A percentile compares a stretch with the other conserved stretches of the same genome.
Evolutionary conservation across 1,139 yeast genomes (phyloP).

Genomic region (Yamadazyma dendronema): DNA sequence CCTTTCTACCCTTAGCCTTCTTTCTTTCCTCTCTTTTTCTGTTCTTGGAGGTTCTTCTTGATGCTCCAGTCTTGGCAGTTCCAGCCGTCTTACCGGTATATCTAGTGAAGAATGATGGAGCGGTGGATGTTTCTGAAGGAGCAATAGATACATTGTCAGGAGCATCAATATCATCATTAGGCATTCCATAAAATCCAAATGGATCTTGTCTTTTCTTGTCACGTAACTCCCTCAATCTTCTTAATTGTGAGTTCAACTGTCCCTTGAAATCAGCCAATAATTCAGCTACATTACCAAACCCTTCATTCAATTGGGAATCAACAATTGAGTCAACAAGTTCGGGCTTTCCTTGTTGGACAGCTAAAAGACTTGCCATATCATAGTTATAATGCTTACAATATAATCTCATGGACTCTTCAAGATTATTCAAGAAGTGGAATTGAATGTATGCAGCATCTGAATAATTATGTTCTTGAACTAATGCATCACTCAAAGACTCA

Average conservation of each 20-base stretch:
- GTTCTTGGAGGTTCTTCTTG: constrained; percentile 88
- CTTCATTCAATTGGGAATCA: constrained; percentile 78
- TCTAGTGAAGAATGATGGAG: constrained; percentile 89
- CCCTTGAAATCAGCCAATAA: constrained; percentile 86
- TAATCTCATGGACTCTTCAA: constrained; percentile 60
- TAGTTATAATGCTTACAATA: constrained; percentile 76
- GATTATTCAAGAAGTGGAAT: constrained; percentile 56
- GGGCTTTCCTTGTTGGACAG: constrained; percentile 38
- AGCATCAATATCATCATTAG: constrained; percentile 61
- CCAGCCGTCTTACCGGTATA: constrained; percentile 95
- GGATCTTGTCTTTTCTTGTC: constrained; percentile 83
- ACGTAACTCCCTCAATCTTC: constrained; percentile 80
- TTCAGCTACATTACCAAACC: constrained; percentile 85
- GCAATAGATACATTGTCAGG: constrained; percentile 96
- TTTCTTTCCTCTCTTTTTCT: constrained; percentile 94
- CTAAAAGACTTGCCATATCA: constrained; percentile 73
- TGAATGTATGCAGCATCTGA: constrained; percentile 84
- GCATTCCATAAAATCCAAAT: constrained; percentile 69
- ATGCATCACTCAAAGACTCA: constrained; percentile 54
- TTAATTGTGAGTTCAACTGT: constrained; percentile 80
- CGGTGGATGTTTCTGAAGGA: constrained; percentile 89
- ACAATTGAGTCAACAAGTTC: constrained; percentile 58
- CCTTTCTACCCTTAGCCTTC: constrained; percentile 94
- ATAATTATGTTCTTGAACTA: constrained; percentile 71
- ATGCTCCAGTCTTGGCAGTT: constrained; percentile 95